A percentile compares a stretch with the other conserved stretches of the same genome.
Evolutionary conservation across 164 flowering plant genomes (phyloP).

Genomic region (Stephania japonica): DNA sequence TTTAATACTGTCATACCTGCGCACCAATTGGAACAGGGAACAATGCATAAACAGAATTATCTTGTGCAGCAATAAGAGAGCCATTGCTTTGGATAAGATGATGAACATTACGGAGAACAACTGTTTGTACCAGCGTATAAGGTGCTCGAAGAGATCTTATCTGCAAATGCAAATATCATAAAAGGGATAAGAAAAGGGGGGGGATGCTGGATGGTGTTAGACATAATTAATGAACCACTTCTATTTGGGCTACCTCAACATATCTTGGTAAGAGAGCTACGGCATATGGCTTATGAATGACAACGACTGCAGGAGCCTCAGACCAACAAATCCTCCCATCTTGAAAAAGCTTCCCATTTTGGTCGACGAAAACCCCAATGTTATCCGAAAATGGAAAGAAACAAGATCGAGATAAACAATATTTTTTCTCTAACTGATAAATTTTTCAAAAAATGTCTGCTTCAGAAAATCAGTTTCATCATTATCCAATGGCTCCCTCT

Average conservation of each 20-base stretch:
- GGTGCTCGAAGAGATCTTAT: slow-evolving; percentile 90
- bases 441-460: background rate
- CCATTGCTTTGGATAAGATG: slow-evolving; percentile 49
- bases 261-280: slow-evolving; percentile 82
- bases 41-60: slow-evolving; percentile 71
- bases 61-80: slow-evolving; percentile 58
- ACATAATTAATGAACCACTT: background rate
- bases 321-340: slow-evolving; percentile 97
- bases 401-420: background rate
- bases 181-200: background rate
- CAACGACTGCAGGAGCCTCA: slow-evolving; percentile 73
- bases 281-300: slow-evolving; percentile 81
- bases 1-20: slow-evolving; percentile 47
- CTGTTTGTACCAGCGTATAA: slow-evolving; percentile 83
- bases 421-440: background rate
- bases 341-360: slow-evolving; percentile 90
- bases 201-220: background rate
- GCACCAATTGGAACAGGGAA: slow-evolving; percentile 97
- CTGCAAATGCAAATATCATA: slow-evolving; percentile 36
- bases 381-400: slow-evolving; percentile 57
- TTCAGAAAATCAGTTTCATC: background rate
- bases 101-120: slow-evolving; percentile 73
- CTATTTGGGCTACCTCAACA: slow-evolving; percentile 57
- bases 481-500: no score
- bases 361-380: slow-evolving; percentile 92